Percentiles rank a stretch among this genome's conserved stretches.
These are phyloP conservation scores for Spergularia marina DNA, from an alignment of 148 eudicot species.

Conservation along the genomic window DNA sequence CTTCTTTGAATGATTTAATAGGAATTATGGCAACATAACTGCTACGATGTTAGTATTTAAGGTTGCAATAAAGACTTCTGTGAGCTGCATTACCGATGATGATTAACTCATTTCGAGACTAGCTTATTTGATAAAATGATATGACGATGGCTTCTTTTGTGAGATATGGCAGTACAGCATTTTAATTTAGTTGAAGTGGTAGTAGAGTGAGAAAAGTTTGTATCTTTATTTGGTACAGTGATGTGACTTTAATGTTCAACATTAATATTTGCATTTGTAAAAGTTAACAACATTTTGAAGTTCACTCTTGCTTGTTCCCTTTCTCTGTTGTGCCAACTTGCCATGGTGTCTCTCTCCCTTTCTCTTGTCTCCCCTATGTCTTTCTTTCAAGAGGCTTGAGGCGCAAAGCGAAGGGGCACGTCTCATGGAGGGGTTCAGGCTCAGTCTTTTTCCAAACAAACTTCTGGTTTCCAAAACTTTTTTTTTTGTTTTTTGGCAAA, in stretches of 20 bases:
- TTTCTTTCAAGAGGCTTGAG: too few species aligned
- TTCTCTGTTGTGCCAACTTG: not conserved
- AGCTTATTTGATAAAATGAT: too few species aligned
- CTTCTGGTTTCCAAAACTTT: too few species aligned
- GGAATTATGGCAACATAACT: not conserved
- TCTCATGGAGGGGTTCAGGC: too few species aligned
- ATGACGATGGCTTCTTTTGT: too few species aligned
- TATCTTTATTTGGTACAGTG: not conserved
- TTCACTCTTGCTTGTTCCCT: not conserved
- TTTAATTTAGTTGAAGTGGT: not conserved
- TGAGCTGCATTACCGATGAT: not conserved
- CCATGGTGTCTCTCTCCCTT: not conserved
- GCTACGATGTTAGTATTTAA: not conserved
- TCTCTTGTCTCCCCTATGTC: too few species aligned
- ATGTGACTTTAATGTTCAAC: not conserved
- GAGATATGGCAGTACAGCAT: not conserved
- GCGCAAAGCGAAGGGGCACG: too few species aligned
- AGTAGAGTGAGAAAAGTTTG: not conserved
- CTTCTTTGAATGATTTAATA: too few species aligned
- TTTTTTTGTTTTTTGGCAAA: too few species aligned
- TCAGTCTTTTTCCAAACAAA: too few species aligned
- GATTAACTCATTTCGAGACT: too few species aligned
- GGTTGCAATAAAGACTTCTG: not conserved
- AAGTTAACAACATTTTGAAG: not conserved
- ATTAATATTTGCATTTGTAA: too few species aligned